Evolutionary conservation across 78 protist genomes (phyloP), one percentile per base, ranked within the genome.

Genomic region (Guillardia theta): DNA sequence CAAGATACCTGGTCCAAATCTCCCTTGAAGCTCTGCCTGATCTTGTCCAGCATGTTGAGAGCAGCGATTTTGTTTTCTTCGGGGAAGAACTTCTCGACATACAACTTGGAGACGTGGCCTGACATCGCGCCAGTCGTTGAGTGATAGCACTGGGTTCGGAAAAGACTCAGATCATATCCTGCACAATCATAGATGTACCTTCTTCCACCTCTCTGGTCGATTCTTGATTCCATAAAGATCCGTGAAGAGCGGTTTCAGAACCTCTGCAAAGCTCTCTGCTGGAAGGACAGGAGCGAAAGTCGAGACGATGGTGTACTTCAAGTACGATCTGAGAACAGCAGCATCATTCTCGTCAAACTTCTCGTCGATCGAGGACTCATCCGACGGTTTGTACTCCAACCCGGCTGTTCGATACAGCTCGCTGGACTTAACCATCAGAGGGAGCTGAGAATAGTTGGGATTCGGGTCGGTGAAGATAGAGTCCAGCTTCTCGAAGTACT

Each of bases 31-130:
- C 21, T 33, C 83, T 70, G 46, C 10, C 83, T 36, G 83, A 70
- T 70, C 83, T 70, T 43, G 46, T 70, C 36, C 83, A 70, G 83
- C 83, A 70, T 70, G 46, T 22, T 24, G 46, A 22, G 36, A 36
- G 83, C 83, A 6, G 36, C 36, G 10, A 1, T 43, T 12, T 43
- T 36, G 22, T 33, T 70, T 43, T 4, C 41, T 24, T 12, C 83
- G 27, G 83, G 83, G 83, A 70, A 70, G 22, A 70, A 70, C 83
- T 70, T 70, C 21, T 70, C 83, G 36, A 70, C 83, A 24, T 70
- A 70, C 33, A 70, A 10, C 83, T 70, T 24, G 45, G 36, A 22
- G 36, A 70, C 22, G 83, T 18, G 83, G 83, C 83, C 22, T 15
- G 36, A 36, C 83, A 70, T 70, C 45, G 41, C 83, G 21, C 12